phyloP scores from a whole-genome alignment of 2,329 filamentous ascomycete genomes.

The Proliferodiscus dingleyae region DNA sequence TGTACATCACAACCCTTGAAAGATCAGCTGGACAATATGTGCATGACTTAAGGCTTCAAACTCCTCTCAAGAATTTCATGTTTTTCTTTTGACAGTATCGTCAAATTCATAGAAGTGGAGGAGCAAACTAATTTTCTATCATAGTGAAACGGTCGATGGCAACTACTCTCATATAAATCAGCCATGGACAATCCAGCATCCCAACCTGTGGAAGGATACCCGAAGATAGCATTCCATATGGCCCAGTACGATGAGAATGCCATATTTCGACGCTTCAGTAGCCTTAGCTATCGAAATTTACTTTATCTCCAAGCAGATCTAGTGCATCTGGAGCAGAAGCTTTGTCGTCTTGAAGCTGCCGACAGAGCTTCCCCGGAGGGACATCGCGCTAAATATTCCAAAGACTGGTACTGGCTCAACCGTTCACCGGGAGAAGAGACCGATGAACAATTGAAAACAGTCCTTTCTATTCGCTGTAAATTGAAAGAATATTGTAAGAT shows the following conservation, averaged over 20 bases:
- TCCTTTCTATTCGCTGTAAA: neutral
- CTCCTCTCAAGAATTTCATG: no score
- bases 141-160: no score
- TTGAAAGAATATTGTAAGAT: conserved; percentile 3
- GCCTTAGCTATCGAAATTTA: conserved; percentile 4
- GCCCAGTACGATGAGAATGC: neutral
- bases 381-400: conserved; percentile 1
- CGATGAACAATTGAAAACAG: conserved; percentile 3
- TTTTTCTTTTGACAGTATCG: no score
- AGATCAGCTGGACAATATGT: no score
- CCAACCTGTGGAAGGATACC: conserved; percentile 3
- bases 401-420: conserved; percentile 10
- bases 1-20: no score
- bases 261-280: conserved; percentile 4
- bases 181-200: no score
- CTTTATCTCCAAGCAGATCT: conserved; percentile 11
- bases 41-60: no score
- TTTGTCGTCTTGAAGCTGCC: neutral
- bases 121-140: no score
- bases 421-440: neutral
- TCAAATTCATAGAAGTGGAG: no score
- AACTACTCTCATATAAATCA: no score
- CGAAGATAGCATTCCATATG: conserved; percentile 3
- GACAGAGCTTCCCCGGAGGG: neutral
- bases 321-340: conserved; percentile 5